Percentiles rank a stretch among this genome's conserved stretches.
Conservation (phyloP, 768 basidiomycete species). For the Serendipita indica region DNA sequence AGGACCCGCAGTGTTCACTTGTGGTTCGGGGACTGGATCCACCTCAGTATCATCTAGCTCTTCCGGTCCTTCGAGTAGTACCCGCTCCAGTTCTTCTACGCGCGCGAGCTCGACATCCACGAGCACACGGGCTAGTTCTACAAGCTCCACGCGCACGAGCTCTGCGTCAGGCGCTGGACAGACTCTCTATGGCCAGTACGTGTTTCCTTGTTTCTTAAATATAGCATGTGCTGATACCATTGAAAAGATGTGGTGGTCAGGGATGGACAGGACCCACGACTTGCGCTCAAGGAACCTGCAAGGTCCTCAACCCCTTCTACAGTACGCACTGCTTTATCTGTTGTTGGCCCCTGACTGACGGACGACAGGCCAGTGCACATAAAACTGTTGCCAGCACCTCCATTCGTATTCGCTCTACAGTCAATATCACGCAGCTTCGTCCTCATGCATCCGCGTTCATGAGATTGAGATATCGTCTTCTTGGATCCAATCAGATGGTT, state of each 20-base stretch:
- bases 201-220: not conserved
- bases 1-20: constrained; percentile 34
- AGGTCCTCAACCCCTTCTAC: constrained; percentile 10
- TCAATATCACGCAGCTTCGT: not conserved
- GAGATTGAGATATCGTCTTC: no score
- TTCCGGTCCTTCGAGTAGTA: no score
- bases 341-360: not conserved
- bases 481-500: no score
- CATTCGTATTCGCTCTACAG: not conserved
- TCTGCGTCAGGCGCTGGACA: not conserved
- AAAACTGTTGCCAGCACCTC: not conserved
- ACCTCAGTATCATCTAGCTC: no score
- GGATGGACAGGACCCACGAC: constrained; percentile 11
- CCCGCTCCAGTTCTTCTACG: no score
- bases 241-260: not conserved
- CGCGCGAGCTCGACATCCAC: not conserved
- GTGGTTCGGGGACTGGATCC: no score
- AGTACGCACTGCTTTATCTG: constrained; percentile 2
- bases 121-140: not conserved
- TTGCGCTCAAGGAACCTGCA: constrained; percentile 14
- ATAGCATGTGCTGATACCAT: not conserved
- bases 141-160: not conserved
- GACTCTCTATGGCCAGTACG: not conserved
- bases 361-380: not conserved
- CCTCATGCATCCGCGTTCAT: not conserved